Percentiles rank a stretch among this genome's conserved stretches.
Evolutionary conservation across 495 filamentous ascomycete species (phyloP).

Genomic region (Aspergillus bridgeri): DNA sequence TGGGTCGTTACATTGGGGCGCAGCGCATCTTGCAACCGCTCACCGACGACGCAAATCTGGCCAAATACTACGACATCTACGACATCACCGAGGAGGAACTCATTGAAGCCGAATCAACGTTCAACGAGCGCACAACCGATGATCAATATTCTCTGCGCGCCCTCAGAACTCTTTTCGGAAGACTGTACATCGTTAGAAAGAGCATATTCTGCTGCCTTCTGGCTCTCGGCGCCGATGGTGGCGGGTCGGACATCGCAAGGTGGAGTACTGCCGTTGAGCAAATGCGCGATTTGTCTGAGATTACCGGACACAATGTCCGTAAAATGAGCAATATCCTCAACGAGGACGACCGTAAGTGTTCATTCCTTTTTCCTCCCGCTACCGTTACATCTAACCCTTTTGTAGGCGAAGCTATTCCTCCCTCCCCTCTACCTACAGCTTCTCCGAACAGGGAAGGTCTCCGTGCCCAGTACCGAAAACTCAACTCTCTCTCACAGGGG

Average conservation of each 20-base stretch:
- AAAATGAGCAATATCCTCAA: constrained; percentile 67
- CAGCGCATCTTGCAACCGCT: constrained; percentile 65
- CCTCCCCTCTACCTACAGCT: constrained; percentile 62
- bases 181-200: constrained; percentile 75
- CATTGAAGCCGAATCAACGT: constrained; percentile 58
- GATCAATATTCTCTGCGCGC: constrained; percentile 74
- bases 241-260: constrained; percentile 69
- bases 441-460: constrained; percentile 76
- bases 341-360: constrained; percentile 75
- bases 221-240: constrained; percentile 81
- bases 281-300: constrained; percentile 58
- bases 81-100: constrained; percentile 80
- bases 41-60: constrained; percentile 72
- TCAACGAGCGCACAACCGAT: constrained; percentile 60
- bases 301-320: constrained; percentile 51
- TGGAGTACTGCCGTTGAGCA: constrained; percentile 79
- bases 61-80: constrained; percentile 89
- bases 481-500: constrained; percentile 83
- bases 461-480: constrained; percentile 77
- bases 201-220: constrained; percentile 82
- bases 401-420: constrained; percentile 50
- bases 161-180: constrained; percentile 73
- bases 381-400: constrained; percentile 23
- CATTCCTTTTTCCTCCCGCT: constrained; percentile 4
- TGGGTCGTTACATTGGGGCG: constrained; percentile 65